These are phyloP conservation scores for Rhizophora mangle DNA, from an alignment of 345 rosid species.

Conservation along the genomic window DNA sequence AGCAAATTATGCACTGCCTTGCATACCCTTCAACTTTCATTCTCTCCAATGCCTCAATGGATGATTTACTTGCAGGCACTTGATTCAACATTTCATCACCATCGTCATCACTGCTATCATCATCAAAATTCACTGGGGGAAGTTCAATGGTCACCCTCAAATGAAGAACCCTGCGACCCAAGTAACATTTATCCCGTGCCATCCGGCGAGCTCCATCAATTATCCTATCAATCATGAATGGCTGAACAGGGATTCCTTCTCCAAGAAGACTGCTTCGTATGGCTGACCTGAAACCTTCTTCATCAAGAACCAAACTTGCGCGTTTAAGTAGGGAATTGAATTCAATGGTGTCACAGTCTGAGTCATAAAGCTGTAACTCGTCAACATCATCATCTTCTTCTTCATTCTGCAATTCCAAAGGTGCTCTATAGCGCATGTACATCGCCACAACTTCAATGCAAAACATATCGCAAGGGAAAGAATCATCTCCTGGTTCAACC, in stretches of 20 bases:
- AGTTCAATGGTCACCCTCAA: not conserved
- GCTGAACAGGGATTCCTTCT: not conserved
- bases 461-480: not conserved
- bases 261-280: not conserved
- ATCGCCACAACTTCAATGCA: not conserved
- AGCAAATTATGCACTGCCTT: constrained; percentile 5
- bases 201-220: not conserved
- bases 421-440: not conserved
- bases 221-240: not conserved
- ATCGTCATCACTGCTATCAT: too few species aligned
- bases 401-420: too few species aligned
- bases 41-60: not conserved
- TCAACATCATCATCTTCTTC: too few species aligned
- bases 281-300: not conserved
- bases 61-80: too few species aligned
- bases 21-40: not conserved
- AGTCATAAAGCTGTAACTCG: too few species aligned
- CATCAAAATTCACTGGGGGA: too few species aligned
- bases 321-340: not conserved
- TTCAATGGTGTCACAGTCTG: too few species aligned
- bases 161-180: not conserved
- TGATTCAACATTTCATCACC: too few species aligned
- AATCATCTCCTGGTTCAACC: not conserved
- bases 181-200: not conserved
- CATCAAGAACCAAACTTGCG: not conserved